phyloP scores from a whole-genome alignment of 2,329 filamentous ascomycete genomes.

The Diaporthe longicolla region DNA sequence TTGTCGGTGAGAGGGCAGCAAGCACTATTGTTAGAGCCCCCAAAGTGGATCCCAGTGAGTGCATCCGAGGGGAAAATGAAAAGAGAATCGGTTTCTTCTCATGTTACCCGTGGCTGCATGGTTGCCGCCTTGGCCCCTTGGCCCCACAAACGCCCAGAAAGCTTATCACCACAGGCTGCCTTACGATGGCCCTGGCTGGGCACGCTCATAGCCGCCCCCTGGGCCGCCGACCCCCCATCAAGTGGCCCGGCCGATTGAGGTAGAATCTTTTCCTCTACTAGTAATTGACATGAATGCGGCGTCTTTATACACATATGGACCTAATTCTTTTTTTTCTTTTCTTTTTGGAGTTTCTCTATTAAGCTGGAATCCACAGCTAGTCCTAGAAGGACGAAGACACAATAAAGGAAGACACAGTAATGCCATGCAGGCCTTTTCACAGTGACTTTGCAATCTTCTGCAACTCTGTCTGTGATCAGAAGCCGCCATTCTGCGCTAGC shows the following conservation, averaged over 20 bases:
- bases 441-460: too few relatives aligned
- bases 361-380: too few relatives aligned
- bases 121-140: slow-evolving; percentile 23
- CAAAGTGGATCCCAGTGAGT: background rate
- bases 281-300: background rate
- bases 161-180: slow-evolving; percentile 1
- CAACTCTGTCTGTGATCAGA: too few relatives aligned
- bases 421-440: too few relatives aligned
- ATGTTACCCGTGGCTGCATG: background rate
- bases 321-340: too few relatives aligned
- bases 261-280: background rate
- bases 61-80: background rate
- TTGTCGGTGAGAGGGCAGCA: background rate
- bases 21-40: background rate
- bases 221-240: background rate
- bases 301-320: background rate
- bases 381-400: too few relatives aligned
- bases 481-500: too few relatives aligned
- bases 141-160: slow-evolving; percentile 19
- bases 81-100: background rate
- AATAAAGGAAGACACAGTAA: too few relatives aligned
- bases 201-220: slow-evolving; percentile 2
- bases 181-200: slow-evolving; percentile 16
- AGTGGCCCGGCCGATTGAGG: background rate
- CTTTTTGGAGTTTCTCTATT: too few relatives aligned